Evolutionary conservation across 768 basidiomycete genomes (phyloP), one percentile per base, ranked within the genome.

Genomic region (Calocybe gangraenosa): DNA sequence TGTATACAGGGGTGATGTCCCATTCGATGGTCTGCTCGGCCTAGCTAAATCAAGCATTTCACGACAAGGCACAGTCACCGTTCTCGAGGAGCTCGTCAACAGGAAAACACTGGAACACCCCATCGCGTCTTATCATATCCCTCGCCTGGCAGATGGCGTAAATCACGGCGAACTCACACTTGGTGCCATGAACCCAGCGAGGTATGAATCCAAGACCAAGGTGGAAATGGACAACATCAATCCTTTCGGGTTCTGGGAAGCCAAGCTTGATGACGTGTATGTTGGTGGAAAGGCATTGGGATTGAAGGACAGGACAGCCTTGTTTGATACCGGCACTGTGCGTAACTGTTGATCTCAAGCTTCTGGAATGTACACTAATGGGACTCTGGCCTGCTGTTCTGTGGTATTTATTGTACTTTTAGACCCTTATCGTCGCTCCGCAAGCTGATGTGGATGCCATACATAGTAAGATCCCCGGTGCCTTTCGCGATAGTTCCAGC

Each of bases 91-190:
- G 2, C 68, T 88, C 15, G 74, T 71, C 1, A 38, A 59, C 17
- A 62, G 63, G 1, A 76, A 75, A 23, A 62, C 73, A 36, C 77
- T 87, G 50, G 53, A 58, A 9, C 60, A 70, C 2, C 72, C 80
- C 1, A 79, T 87, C 52, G 70, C 75, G 3, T 83, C 82, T n/a
- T 85, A 73, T 71, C 84, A 82, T 60, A 76, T 88, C 41, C 69
- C 82, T 0, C 81, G 86, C 44, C 58, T 82, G 28, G 65, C 44
- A 5, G 78, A 82, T 53, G 62, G 68, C 34, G 61, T 61, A 39
- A 67, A 75, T 44, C 70, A 80, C 43, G 83, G 82, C 17, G 68
- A 82, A 61, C 62, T 85, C 35, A 81, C 83, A 7, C 74, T 86
- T 46, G 84, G 84, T 31, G 81, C 73, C 5, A 67, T 83, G 40